Evolutionary conservation across 192 early-diverging fungal species (phyloP), one percentile per base, ranked within the genome.

Genomic region (Lunasporangiospora selenospora): DNA sequence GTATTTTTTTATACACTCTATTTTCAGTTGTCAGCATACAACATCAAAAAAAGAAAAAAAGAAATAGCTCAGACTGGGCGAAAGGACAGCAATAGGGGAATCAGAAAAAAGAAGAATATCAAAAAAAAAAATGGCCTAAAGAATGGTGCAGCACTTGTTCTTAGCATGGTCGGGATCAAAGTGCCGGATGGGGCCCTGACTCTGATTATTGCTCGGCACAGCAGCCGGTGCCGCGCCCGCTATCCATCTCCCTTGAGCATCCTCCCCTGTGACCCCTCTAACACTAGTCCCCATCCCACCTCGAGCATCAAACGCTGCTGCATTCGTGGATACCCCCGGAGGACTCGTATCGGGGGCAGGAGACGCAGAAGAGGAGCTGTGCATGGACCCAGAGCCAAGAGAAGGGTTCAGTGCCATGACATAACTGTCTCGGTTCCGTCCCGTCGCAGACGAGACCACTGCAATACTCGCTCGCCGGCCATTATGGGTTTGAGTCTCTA

Each of bases 171-270:
- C 67, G 0, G 29, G 39, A 38, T 50, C 47, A 57, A 29, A 52
- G 6, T 40, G 24, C n/a, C n/a, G n/a, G n/a, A n/a, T n/a, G n/a
- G n/a, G n/a, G n/a, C n/a, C n/a, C n/a, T n/a, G n/a, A n/a, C n/a
- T n/a, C n/a, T n/a, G n/a, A n/a, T n/a, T n/a, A 34, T 15, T 3
- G 2, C 57, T 45, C 21, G 39, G 54, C 10, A 30, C 4, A 56
- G 50, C 48, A 2, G n/a, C 3, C 23, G 13, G 16, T 21, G 53
- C 49, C 0, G 52, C 16, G 4, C 45, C 47, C 0, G 33, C 58
- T 3, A 61, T 36, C 67, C 67, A 71, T 0, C 53, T 52, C 4
- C 67, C 67, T 21, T 71, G 53, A 6, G 15, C 53, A 37, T 71
- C 59, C 27, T 71, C 67, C 1, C 67, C 67, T 15, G 45, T 19